Conservation (phyloP, 2,329 filamentous ascomycete genomes). For the Epichloe coenophiala region DNA sequence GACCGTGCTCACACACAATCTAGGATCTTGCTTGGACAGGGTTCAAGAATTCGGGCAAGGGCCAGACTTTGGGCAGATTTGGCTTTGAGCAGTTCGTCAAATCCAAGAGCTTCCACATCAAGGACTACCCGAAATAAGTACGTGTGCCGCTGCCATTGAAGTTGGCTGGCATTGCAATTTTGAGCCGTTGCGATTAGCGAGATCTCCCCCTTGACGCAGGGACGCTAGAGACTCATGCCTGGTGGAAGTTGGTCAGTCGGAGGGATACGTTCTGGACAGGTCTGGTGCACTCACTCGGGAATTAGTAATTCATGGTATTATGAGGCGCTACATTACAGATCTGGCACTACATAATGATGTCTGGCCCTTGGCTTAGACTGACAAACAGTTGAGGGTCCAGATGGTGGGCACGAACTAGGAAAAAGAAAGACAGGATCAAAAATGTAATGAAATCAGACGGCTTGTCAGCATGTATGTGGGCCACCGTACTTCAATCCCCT, state of each 20-base stretch:
- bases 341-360: neutral
- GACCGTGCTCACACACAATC: slow-evolving; percentile 1
- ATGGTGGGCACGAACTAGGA: neutral
- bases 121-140: slow-evolving; percentile 54
- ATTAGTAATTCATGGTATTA: neutral
- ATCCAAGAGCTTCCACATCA: slow-evolving; percentile 90
- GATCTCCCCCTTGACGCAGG: slow-evolving; percentile 6
- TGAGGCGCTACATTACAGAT: neutral
- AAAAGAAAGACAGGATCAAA: neutral
- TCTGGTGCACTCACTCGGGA: neutral
- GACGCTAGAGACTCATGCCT: neutral
- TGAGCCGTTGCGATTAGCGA: slow-evolving; percentile 9
- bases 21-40: slow-evolving; percentile 93
- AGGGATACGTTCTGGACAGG: neutral
- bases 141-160: slow-evolving; percentile 1
- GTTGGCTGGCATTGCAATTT: neutral
- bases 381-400: neutral
- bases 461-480: neutral
- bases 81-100: slow-evolving; percentile 95
- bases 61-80: slow-evolving; percentile 76
- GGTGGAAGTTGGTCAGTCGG: neutral
- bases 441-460: no score
- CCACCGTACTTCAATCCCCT: neutral
- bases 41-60: slow-evolving; percentile 94
- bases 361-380: neutral